Base-by-base conservation (phyloP, 1,139 yeast genomes). In the Tardiomyces digboiensis region DNA sequence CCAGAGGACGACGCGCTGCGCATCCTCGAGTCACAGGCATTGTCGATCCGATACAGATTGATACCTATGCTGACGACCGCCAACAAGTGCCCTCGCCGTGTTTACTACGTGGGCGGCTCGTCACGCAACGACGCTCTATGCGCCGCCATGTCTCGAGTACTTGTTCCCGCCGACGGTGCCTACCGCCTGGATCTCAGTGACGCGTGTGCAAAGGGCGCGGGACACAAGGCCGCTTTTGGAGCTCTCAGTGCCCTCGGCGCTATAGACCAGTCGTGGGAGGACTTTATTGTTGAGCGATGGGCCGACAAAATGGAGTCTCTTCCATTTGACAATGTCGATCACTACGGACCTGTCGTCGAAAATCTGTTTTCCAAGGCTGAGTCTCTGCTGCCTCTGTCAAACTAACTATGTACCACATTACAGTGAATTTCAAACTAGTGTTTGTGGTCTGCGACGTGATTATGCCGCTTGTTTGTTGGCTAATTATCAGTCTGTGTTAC, bases 181-280 rank as follows among this genome's bases (percentile, higher is more conserved):
- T 86, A 65, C 61, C 76, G 78, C 50, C 82, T 82, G 22, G 91
- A 85, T 56, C 76, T 86, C 41, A 80, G 91, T 6, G 88, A 88
- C 63, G 94, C 96, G 1, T 88, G 97, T 71, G 97, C 96, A 1
- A 66, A 85, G 41, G 97, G 97, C n/a, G 95, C 96, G 4, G 94
- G 95, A 38, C 84, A 75, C 64, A 83, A 85, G 59, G 94, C 96
- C 1, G 71, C 82, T 43, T 87, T 94, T 85, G 37, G 19, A 3
- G 67, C 58, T 49, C 59, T 48, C 61, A 40, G 40, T 20, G 42
- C 40, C 21, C 45, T 42, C 6, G 41, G 39, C 22, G 12, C 33
- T 5, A n/a, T n/a, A n/a, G 19, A n/a, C 37, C 40, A 44, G 21
- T 29, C 49, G 21, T 53, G 58, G 58, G 56, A 54, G 21, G 42